Evolutionary conservation across 2,329 filamentous ascomycete genomes (phyloP).

Genomic region (Truncatella angustata): DNA sequence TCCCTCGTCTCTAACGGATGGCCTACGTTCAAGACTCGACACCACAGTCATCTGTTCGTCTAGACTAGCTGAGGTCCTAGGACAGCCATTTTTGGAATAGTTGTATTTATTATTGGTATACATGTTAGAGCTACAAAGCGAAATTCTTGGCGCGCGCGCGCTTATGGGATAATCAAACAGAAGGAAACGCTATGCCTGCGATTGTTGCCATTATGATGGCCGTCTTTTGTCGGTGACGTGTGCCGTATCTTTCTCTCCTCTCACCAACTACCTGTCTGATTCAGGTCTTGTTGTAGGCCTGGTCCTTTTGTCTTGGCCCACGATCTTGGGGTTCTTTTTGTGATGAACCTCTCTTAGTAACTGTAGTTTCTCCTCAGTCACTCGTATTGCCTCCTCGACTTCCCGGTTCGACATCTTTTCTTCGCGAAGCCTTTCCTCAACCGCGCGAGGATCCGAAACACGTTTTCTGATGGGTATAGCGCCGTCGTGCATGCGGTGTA

Average conservation of each 20-base stretch:
- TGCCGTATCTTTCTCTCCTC: not conserved
- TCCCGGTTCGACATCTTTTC: constrained; percentile 69
- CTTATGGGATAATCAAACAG: not conserved
- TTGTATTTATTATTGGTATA: no score
- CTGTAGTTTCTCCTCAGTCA: constrained; percentile 82
- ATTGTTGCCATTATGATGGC: not conserved
- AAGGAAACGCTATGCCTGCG: not conserved
- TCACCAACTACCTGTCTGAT: not conserved
- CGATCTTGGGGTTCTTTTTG: constrained; percentile 42
- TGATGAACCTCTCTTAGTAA: constrained; percentile 73
- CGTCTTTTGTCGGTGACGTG: not conserved
- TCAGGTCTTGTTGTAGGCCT: constrained; percentile 8
- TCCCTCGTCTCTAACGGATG: no score
- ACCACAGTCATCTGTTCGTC: no score
- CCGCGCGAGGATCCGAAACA: constrained; percentile 51
- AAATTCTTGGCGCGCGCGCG: not conserved
- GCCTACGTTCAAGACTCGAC: no score
- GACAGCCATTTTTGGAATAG: no score
- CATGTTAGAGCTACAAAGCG: not conserved
- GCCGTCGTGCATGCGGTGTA: constrained; percentile 56
- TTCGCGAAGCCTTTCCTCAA: constrained; percentile 58
- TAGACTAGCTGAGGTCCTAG: no score
- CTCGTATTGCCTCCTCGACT: constrained; percentile 74
- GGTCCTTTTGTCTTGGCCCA: not conserved
- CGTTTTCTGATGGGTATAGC: constrained; percentile 42